Evolutionary conservation across 176 grass and related monocot genomes (phyloP).

Genomic region (Bromus sterilis): DNA sequence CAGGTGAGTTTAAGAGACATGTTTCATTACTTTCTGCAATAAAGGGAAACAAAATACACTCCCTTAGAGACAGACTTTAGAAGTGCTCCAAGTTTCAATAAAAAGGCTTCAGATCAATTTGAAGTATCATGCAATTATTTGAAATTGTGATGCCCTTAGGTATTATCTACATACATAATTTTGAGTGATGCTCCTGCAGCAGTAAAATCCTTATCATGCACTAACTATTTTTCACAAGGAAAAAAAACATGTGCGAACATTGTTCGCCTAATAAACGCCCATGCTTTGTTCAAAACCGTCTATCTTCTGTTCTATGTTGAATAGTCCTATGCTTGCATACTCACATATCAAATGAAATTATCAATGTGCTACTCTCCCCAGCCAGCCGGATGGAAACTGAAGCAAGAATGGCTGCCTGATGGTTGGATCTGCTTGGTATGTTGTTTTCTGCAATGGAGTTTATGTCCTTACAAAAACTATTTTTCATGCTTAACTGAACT

Average conservation of each 20-base stretch:
- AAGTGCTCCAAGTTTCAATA: not conserved
- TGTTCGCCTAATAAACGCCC: not conserved
- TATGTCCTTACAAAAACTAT: not conserved
- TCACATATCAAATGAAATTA: constrained; percentile 2
- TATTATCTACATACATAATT: not conserved
- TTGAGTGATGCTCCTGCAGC: not conserved
- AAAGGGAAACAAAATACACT: not conserved
- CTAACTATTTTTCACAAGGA: not conserved
- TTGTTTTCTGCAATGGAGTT: constrained; percentile 7
- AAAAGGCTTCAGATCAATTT: not conserved
- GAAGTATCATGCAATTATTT: not conserved
- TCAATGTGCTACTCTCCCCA: constrained; percentile 16
- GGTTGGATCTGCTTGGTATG: constrained; percentile 89
- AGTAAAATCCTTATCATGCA: not conserved
- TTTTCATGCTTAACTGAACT: not conserved
- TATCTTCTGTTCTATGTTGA: not conserved
- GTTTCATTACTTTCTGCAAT: not conserved
- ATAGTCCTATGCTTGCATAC: not conserved
- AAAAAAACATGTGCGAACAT: not conserved
- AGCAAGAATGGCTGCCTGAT: constrained; percentile 86
- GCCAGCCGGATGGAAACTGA: constrained; percentile 89
- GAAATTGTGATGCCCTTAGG: not conserved
- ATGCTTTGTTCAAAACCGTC: not conserved
- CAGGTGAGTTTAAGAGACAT: constrained; percentile 45
- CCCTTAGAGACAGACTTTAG: not conserved